Base-by-base conservation (phyloP, 1,284 basidiomycete genomes). In the Sanghuangporus baumii region DNA sequence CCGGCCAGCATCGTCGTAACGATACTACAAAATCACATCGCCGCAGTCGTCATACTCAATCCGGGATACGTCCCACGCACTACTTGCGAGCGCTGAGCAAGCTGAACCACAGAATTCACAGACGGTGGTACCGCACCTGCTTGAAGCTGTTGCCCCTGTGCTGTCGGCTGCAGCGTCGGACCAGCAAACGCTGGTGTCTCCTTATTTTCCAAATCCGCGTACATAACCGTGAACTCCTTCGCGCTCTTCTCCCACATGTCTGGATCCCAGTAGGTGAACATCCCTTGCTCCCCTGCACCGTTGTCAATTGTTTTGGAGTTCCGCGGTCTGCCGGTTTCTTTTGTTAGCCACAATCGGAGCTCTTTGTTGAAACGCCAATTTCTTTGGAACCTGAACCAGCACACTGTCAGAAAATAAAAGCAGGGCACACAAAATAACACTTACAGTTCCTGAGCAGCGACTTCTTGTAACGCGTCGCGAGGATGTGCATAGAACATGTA, bases 291-390 rank as follows among this genome's bases (percentile, higher is more conserved):
- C n/a, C 62, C 62, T 26, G 50, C 50, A 70, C 91, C 93, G 51
- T 90, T 90, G n/a, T 83, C 85, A 34, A 94, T 89, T 78, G 96
- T 96, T 71, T 92, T 87, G 62, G 89, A 89, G 23, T 91, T 87
- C 65, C 88, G 81, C 51, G 89, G 89, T 5, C 59, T 58, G 41
- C 88, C 90, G 54, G 84, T 87, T 75, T 97, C 94, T 74, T 96
- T 97, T 56, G 94, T 97, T 73, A 98, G 85, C 96, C 96, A 99
- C 67, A 96, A 79, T 66, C 92, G 88, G 65, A 95, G 81, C 69
- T 96, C 94, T 75, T 96, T 98, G 84, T 98, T 96, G 77, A 93
- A 99, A 68, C 96, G 82, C 96, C 96, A 99, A 76, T 96, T 96
- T 68, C 96, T 89, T 74, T 94, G 93, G 79, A 89, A 97, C 71